Base-by-base conservation (phyloP, 2,329 filamentous ascomycete genomes). In the Tothia fuscella region DNA sequence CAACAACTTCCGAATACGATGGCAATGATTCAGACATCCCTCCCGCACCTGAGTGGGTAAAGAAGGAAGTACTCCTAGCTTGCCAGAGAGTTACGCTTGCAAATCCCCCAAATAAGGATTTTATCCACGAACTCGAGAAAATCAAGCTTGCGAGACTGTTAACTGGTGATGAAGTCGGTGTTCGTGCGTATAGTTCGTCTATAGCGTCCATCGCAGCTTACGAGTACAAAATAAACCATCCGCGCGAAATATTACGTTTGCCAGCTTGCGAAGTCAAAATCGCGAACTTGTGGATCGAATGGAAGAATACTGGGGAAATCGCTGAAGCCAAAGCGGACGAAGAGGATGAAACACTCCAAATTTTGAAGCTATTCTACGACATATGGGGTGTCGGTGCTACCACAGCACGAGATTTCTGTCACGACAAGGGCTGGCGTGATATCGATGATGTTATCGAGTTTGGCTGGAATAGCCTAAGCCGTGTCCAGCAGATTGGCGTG, bases 341-440 rank as follows among this genome's bases (percentile, higher is more conserved):
- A 38, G 60, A 64, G 1, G 78, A 93, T 49, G 65, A 74, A 10
- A 74, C 70, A 44, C 67, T 91, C 44, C 67, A 68, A 16, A 68
- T 78, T 1, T 61, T 95, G 3, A 68, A 74, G 33, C 57, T 71
- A 0, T 95, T 96, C 59, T 83, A 82, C 61, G 69, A 82, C 4
- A 93, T 95, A 44, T 94, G 86, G 83, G 89, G 88, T n/a, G 86
- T 95, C 1, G 89, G 82, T 0, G 80, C 82, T 2, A 77, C 76
- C 10, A 91, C 82, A 0, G 88, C 89, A 0, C 70, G 80, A 13
- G 75, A 88, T 1, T 94, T 94, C 52, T 91, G 88, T 57, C 75
- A 72, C 51, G 71, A 75, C 13, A 77, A 76, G 47, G 67, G 84
- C 21, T 95, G 86, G 84, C 71, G 76, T 46, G 82, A 91, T 46